phyloP scores from a whole-genome alignment of 768 basidiomycete species.

The Mycena vitilis region DNA sequence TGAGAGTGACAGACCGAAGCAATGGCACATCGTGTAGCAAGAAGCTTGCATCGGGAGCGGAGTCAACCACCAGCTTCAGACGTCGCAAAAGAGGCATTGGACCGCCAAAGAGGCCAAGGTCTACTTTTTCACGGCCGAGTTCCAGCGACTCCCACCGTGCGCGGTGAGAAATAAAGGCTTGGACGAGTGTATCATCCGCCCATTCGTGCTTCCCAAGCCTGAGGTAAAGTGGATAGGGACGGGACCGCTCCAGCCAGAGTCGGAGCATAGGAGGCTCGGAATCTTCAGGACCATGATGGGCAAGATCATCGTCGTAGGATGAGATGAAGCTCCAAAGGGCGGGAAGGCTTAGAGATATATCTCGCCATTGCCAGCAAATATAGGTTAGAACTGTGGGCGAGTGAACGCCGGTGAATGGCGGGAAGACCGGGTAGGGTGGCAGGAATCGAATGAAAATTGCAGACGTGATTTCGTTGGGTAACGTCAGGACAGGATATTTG shows the following conservation, averaged over 20 bases:
- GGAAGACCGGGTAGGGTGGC: not conserved
- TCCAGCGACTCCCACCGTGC: not conserved
- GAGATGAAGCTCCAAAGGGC: not conserved
- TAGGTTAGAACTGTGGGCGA: not conserved
- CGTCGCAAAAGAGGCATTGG: not conserved
- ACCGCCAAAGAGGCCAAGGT: not conserved
- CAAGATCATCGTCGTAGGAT: no score
- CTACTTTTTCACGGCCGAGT: not conserved
- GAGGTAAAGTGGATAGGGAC: not conserved
- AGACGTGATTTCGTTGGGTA: not conserved
- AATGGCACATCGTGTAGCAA: not conserved
- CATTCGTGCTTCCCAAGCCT: not conserved
- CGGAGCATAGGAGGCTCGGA: not conserved
- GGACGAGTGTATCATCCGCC: not conserved
- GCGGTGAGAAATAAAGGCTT: not conserved
- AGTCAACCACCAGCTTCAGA: not conserved
- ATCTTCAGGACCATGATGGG: no score
- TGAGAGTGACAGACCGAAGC: not conserved
- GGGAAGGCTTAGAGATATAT: not conserved
- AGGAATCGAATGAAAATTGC: not conserved
- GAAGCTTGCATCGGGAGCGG: not conserved
- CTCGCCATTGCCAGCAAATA: not conserved
- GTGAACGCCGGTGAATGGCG: not conserved
- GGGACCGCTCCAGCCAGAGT: not conserved
- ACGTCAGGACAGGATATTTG: not conserved